Percentiles rank a stretch among this genome's conserved stretches.
Conservation (phyloP, 768 basidiomycete species). For the Trametes maxima region DNA sequence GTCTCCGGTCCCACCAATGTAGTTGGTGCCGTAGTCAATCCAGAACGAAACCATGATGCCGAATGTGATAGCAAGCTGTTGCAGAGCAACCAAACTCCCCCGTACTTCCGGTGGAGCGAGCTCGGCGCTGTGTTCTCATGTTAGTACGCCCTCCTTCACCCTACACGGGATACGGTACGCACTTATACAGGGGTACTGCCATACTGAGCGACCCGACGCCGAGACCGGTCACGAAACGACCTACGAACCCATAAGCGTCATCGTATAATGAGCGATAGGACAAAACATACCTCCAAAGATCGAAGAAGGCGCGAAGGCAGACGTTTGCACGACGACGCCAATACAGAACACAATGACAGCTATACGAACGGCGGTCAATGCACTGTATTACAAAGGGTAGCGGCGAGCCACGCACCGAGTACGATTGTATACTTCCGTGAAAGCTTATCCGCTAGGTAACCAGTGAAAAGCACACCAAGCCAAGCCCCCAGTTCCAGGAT, state of each 20-base stretch:
- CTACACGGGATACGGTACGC: background rate
- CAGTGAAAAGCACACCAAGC: constrained; percentile 73
- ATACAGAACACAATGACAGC: constrained; percentile 39
- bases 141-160: background rate
- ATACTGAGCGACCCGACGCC: constrained; percentile 82
- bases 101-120: constrained; percentile 82
- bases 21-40: constrained; percentile 60
- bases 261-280: background rate
- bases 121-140: constrained; percentile 38
- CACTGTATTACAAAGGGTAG: background rate
- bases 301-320: constrained; percentile 55
- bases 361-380: constrained; percentile 1
- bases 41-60: constrained; percentile 69
- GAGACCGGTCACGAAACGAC: constrained; percentile 78
- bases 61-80: constrained; percentile 82
- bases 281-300: constrained; percentile 60
- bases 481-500: constrained; percentile 79
- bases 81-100: constrained; percentile 78
- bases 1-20: constrained; percentile 62
- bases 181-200: constrained; percentile 82
- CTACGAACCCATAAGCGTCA: constrained; percentile 22
- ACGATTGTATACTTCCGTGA: constrained; percentile 76
- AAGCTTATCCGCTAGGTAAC: constrained; percentile 71
- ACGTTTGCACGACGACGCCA: constrained; percentile 74
- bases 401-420: constrained; percentile 42